These are phyloP conservation scores for Stachybotrys elegans DNA, from an alignment of 2,329 filamentous ascomycete species.

Conservation along the genomic window DNA sequence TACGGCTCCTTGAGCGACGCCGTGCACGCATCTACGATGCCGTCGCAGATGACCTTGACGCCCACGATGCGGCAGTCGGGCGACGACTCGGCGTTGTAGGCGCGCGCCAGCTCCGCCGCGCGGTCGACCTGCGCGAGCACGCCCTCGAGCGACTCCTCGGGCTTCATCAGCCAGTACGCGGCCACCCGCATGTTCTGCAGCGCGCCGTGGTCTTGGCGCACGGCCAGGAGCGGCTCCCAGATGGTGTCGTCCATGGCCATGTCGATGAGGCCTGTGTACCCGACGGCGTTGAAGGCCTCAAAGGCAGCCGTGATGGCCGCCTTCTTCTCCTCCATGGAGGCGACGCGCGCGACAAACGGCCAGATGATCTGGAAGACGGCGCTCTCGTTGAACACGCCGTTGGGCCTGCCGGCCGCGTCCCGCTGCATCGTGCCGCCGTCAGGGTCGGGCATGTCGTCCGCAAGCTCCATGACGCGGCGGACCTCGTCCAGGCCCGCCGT, in stretches of 20 bases:
- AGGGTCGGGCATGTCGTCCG: conserved; percentile 37
- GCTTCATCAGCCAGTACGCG: conserved; percentile 54
- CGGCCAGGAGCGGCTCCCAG: conserved; percentile 45
- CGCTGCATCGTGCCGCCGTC: conserved; percentile 48
- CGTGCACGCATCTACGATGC: conserved; percentile 61
- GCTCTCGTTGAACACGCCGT: conserved; percentile 47
- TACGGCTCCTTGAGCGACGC: conserved; percentile 57
- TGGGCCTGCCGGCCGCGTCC: conserved; percentile 39
- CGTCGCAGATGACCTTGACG: conserved; percentile 61
- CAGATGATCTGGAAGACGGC: conserved; percentile 48
- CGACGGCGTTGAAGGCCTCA: conserved; percentile 42
- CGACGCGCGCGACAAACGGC: conserved; percentile 46
- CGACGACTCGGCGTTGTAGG: conserved; percentile 27
- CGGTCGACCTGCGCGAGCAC: conserved; percentile 43
- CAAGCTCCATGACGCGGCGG: conserved; percentile 30
- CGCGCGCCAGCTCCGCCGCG: conserved; percentile 37
- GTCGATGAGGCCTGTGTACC: conserved; percentile 51
- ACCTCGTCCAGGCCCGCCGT: conserved; percentile 43
- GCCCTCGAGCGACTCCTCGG: conserved; percentile 32
- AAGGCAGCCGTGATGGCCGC: conserved; percentile 44
- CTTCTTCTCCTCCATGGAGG: conserved; percentile 42
- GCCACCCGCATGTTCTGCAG: conserved; percentile 37
- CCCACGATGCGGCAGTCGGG: conserved; percentile 48
- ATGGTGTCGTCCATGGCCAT: conserved; percentile 58
- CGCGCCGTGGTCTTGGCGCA: conserved; percentile 29